These are phyloP conservation scores for Scytalidium sp. DNA, from an alignment of 2,329 filamentous ascomycete species.

Conservation along the genomic window DNA sequence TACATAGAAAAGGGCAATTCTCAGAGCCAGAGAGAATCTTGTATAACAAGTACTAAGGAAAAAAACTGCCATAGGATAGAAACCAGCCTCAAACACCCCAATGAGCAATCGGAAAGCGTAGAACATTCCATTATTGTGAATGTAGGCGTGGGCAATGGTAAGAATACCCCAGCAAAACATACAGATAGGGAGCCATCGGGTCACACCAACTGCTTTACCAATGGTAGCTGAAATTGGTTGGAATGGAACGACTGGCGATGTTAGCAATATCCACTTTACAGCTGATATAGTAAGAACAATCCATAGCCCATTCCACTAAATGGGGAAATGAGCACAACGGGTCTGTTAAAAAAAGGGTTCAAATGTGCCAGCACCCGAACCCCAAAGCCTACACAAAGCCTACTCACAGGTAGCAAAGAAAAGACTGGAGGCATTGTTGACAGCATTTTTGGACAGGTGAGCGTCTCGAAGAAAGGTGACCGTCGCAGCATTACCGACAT, in stretches of 20 bases:
- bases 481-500: constrained; percentile 56
- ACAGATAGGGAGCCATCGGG: constrained; percentile 22
- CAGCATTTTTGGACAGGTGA: neutral
- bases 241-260: neutral
- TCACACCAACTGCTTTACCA: constrained; percentile 22
- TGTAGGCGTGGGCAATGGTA: constrained; percentile 19
- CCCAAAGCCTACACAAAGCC: no score
- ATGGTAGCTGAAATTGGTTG: constrained; percentile 20
- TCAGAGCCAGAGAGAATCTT: constrained; percentile 13
- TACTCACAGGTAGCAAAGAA: neutral
- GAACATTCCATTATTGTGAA: constrained; percentile 19
- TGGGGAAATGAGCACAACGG: neutral
- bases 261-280: neutral
- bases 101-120: constrained; percentile 20
- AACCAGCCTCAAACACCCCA: constrained; percentile 24
- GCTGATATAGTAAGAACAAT: neutral
- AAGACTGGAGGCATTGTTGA: neutral
- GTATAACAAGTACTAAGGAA: constrained; percentile 26
- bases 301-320: neutral
- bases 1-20: constrained; percentile 7
- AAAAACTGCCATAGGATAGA: constrained; percentile 22
- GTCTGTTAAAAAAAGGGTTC: no score
- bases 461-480: neutral
- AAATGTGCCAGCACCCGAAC: no score
- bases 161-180: constrained; percentile 25